These are phyloP conservation scores for Aspergillus egyptiacus DNA, from an alignment of 495 filamentous ascomycete species.

Conservation along the genomic window DNA sequence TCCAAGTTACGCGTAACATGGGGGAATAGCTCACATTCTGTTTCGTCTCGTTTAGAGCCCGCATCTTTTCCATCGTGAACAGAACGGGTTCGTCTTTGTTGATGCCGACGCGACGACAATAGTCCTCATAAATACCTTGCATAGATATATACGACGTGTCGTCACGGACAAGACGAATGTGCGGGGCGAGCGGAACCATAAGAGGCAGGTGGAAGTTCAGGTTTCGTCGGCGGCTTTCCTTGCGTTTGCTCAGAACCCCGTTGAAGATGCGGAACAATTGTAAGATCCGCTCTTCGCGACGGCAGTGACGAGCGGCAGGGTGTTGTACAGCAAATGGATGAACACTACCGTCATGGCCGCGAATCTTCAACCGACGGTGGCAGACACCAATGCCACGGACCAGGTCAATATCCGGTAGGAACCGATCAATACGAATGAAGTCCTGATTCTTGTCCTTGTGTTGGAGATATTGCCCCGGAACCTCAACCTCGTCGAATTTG, in stretches of 20 bases:
- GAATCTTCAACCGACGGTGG: constrained; percentile 87
- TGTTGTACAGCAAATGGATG: constrained; percentile 95
- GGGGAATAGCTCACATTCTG: constrained; percentile 42
- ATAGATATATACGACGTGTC: constrained; percentile 91
- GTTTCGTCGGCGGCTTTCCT: constrained; percentile 89
- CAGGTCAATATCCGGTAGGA: constrained; percentile 88
- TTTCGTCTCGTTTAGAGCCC: constrained; percentile 64
- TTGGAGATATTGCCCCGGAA: constrained; percentile 93
- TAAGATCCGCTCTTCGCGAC: constrained; percentile 88
- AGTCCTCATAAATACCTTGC: constrained; percentile 91
- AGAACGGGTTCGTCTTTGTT: constrained; percentile 93
- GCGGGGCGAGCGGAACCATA: constrained; percentile 89
- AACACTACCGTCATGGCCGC: constrained; percentile 94
- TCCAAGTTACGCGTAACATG: constrained; percentile 12
- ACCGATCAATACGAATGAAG: constrained; percentile 93
- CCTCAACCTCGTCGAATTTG: constrained; percentile 97
- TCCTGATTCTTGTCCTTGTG: constrained; percentile 98
- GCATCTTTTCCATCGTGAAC: constrained; percentile 89
- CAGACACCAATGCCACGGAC: constrained; percentile 83
- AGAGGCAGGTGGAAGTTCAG: constrained; percentile 92
- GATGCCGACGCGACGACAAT: constrained; percentile 77
- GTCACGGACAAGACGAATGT: constrained; percentile 89
- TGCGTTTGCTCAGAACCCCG: constrained; percentile 77
- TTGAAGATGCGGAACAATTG: constrained; percentile 99
- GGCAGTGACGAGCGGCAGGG: constrained; percentile 82